phyloP scores from a whole-genome alignment of 2,329 filamentous ascomycete species.

The Madurella fahalii region DNA sequence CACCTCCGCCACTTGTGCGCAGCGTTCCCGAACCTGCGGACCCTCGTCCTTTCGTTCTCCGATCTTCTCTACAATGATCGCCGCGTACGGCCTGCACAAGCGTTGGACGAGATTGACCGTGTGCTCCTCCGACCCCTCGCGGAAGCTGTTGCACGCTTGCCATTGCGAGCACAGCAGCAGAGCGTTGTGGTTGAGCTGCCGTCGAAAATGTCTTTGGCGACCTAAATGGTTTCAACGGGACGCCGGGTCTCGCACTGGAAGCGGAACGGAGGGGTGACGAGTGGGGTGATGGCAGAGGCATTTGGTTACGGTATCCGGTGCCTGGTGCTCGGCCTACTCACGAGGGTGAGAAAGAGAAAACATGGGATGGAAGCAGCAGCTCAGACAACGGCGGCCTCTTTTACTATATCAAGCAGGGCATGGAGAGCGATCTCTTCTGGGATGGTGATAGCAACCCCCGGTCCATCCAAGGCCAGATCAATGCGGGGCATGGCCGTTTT shows the following conservation, averaged over 20 bases:
- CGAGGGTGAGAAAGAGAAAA: neutral
- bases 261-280: neutral
- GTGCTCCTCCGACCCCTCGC: neutral
- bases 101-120: neutral
- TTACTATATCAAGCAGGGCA: neutral
- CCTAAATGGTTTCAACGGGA: neutral
- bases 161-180: neutral
- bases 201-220: neutral
- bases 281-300: neutral
- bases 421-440: neutral
- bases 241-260: neutral
- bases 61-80: neutral
- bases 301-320: neutral
- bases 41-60: neutral
- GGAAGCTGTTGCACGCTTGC: neutral
- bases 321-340: too few species aligned
- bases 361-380: neutral
- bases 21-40: neutral
- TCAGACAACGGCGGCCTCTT: neutral
- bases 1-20: neutral
- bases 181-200: neutral
- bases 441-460: neutral
- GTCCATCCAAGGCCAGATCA: too few species aligned
- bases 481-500: too few species aligned
- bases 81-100: neutral